These are phyloP conservation scores for Hordeum pubiflorum DNA, from an alignment of 202 grass and related monocot species.

Conservation along the genomic window DNA sequence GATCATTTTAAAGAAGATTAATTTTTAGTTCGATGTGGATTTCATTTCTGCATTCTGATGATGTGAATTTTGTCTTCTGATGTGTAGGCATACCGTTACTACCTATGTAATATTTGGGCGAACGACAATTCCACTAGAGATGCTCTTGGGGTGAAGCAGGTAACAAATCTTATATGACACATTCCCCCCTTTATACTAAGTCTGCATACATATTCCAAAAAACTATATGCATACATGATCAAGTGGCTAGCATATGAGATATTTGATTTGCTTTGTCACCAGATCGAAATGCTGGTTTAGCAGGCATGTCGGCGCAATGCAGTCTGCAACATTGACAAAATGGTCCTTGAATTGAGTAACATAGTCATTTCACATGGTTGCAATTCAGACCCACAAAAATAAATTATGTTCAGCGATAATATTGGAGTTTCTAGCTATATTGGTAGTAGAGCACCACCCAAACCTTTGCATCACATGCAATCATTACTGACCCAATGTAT, in stretches of 20 bases:
- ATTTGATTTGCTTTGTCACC: background rate
- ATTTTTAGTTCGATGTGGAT: background rate
- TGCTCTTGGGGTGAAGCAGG: constrained; percentile 42
- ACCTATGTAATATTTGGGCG: constrained; percentile 37
- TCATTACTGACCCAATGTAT: background rate
- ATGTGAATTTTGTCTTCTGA: background rate
- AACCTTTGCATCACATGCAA: background rate
- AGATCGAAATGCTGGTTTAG: background rate
- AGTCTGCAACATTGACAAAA: no score
- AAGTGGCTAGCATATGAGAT: background rate
- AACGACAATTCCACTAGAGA: constrained; percentile 22
- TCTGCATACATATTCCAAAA: background rate
- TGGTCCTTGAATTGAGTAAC: no score
- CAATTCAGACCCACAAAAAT: no score
- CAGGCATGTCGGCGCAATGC: no score
- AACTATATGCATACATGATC: background rate
- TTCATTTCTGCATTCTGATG: background rate
- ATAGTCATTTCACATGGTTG: no score
- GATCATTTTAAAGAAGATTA: background rate
- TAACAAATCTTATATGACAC: constrained; percentile 4
- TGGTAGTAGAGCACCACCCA: background rate
- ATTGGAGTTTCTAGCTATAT: background rate
- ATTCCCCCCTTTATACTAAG: background rate
- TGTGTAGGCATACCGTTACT: constrained; percentile 11
- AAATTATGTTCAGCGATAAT: background rate